Percentiles rank a stretch among this genome's conserved stretches.
Conservation (phyloP, 2,329 filamentous ascomycete genomes). For the Fusarium agapanthi region DNA sequence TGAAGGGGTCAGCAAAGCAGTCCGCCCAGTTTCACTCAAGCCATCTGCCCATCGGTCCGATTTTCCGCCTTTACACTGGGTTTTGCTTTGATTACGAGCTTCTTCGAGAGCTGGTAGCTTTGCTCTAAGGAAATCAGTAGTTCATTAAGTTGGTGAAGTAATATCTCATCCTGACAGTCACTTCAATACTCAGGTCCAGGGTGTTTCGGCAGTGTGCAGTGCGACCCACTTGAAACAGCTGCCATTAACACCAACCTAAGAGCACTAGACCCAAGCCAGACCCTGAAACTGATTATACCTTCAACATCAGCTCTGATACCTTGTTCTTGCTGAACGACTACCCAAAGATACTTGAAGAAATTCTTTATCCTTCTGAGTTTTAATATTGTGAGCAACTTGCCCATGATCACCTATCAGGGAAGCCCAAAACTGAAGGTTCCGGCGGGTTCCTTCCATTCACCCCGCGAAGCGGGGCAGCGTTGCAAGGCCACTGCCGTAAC, state of each 20-base stretch:
- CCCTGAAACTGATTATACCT: slow-evolving; percentile 14
- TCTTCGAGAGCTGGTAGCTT: neutral
- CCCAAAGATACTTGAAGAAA: neutral
- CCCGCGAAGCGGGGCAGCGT: slow-evolving; percentile 44
- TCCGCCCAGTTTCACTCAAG: neutral
- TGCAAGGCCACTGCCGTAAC: slow-evolving; percentile 42
- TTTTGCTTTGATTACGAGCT: neutral
- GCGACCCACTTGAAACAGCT: slow-evolving; percentile 10
- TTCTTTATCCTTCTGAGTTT: neutral
- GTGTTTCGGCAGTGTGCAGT: slow-evolving; percentile 25
- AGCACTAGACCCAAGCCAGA: neutral
- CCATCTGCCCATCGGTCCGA: neutral
- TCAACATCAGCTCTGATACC: neutral
- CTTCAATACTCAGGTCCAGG: neutral
- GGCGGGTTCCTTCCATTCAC: slow-evolving; percentile 10
- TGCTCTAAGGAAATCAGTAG: neutral
- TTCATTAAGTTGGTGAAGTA: neutral
- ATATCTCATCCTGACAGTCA: neutral
- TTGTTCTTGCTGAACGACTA: neutral
- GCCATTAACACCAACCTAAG: neutral
- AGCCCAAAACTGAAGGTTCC: neutral
- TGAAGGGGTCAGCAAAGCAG: neutral
- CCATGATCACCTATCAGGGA: neutral
- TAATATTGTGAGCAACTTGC: neutral
- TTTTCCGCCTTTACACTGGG: neutral